A percentile compares a stretch with the other conserved stretches of the same genome.
Evolutionary conservation across 495 filamentous ascomycete species (phyloP).

Genomic region (Sordaria brevicollis): DNA sequence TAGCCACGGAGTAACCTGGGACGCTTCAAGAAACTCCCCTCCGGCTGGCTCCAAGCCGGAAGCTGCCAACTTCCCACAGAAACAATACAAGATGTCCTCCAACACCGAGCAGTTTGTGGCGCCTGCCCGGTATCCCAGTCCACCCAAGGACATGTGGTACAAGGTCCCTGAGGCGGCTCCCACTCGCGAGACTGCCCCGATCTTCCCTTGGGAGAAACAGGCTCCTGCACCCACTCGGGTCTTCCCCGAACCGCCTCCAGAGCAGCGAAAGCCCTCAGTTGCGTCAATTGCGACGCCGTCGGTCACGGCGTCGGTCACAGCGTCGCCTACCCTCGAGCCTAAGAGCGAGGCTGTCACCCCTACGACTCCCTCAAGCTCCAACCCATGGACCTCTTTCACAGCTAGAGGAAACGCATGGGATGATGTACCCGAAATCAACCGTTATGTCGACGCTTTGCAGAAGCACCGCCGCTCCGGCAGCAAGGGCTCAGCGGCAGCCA

Average conservation of each 20-base stretch:
- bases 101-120: slow-evolving; percentile 61
- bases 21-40: slow-evolving; percentile 52
- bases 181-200: slow-evolving; percentile 45
- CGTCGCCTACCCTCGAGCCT: slow-evolving; percentile 22
- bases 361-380: slow-evolving; percentile 26
- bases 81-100: slow-evolving; percentile 66
- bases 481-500: slow-evolving; percentile 39
- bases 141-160: slow-evolving; percentile 78
- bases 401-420: slow-evolving; percentile 75
- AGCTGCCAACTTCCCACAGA: slow-evolving; percentile 61
- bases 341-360: slow-evolving; percentile 33
- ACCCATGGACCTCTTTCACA: slow-evolving; percentile 52
- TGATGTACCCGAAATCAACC: slow-evolving; percentile 68
- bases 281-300: slow-evolving; percentile 9
- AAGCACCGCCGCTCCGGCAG: slow-evolving; percentile 51
- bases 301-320: slow-evolving; percentile 26
- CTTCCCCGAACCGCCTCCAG: slow-evolving; percentile 44
- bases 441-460: slow-evolving; percentile 63
- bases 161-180: slow-evolving; percentile 51
- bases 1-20: not conserved
- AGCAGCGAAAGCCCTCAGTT: slow-evolving; percentile 11
- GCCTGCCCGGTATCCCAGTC: slow-evolving; percentile 65
- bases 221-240: slow-evolving; percentile 59
- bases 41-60: slow-evolving; percentile 66
- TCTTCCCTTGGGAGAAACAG: slow-evolving; percentile 80